phyloP scores from a whole-genome alignment of 2,329 filamentous ascomycete species.

The Neonectria magnoliae region DNA sequence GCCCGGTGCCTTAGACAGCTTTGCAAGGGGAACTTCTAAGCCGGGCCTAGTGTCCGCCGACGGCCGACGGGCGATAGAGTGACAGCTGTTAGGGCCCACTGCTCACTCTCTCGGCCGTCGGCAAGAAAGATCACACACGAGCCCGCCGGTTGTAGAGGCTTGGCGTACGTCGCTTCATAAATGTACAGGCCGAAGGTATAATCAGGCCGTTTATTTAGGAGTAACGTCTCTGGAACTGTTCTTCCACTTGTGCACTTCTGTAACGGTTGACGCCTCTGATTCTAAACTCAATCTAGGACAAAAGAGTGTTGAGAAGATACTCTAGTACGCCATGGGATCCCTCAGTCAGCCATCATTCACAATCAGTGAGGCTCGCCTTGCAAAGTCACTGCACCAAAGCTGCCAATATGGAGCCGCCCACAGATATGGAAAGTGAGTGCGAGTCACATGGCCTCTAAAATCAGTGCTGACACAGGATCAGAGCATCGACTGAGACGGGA shows the following conservation, averaged over 20 bases:
- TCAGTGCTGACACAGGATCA: not conserved
- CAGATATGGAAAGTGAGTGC: not conserved
- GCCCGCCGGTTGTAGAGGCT: not conserved
- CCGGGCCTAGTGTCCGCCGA: not conserved
- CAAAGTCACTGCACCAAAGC: not conserved
- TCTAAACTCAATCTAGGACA: no score
- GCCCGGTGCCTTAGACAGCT: not conserved
- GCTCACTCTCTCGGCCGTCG: not conserved
- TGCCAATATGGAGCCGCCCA: not conserved
- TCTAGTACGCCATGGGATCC: not conserved
- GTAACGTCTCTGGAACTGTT: not conserved
- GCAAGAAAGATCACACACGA: not conserved
- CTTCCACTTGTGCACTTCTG: no score
- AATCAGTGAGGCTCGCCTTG: not conserved
- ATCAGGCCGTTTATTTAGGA: not conserved
- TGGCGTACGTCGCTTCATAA: not conserved
- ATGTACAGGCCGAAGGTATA: not conserved
- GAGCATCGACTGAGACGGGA: not conserved
- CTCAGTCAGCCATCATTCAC: not conserved
- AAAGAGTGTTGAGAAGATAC: no score
- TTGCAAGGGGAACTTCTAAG: not conserved
- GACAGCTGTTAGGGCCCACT: not conserved
- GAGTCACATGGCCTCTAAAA: not conserved
- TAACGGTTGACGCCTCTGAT: no score
- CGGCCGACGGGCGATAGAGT: not conserved